phyloP scores from a whole-genome alignment of 257 asterid species.

The Solanum paucissectum region DNA sequence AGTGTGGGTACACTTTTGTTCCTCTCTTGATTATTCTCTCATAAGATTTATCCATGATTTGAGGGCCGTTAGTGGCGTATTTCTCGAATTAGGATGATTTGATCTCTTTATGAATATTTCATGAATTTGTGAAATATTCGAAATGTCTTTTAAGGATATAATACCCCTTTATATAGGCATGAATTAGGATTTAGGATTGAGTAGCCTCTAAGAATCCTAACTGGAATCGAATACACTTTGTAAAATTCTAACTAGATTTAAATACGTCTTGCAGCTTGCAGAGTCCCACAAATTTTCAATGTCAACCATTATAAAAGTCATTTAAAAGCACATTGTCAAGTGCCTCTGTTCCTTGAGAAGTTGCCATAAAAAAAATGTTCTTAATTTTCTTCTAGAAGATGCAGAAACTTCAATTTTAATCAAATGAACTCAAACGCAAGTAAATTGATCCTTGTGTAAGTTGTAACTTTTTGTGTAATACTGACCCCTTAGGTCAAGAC shows the following conservation, averaged over 20 bases:
- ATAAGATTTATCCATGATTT: too few species aligned
- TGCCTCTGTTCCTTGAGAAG: not conserved
- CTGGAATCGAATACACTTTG: not conserved
- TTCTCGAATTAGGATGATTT: too few species aligned
- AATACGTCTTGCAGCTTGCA: not conserved
- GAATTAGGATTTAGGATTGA: too few species aligned
- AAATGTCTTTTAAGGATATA: too few species aligned
- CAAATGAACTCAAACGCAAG: not conserved
- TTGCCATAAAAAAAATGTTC: not conserved
- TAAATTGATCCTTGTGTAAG: not conserved
- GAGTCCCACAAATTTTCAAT: too few species aligned
- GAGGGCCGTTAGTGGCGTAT: too few species aligned
- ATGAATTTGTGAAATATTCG: too few species aligned
- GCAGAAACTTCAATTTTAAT: not conserved
- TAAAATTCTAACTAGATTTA: accelerated
- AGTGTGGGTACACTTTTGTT: too few species aligned
- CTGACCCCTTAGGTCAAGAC: not conserved
- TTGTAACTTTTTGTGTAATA: not conserved
- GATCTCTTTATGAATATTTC: too few species aligned
- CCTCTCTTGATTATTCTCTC: too few species aligned
- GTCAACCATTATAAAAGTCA: not conserved
- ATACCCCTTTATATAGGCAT: too few species aligned
- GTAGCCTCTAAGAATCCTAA: not conserved
- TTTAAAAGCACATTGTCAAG: not conserved
- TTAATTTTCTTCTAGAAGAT: not conserved